Percentiles rank a stretch among this genome's conserved stretches.
Evolutionary conservation across 306 rosid species (phyloP).

Genomic region (Prunus armeniaca): DNA sequence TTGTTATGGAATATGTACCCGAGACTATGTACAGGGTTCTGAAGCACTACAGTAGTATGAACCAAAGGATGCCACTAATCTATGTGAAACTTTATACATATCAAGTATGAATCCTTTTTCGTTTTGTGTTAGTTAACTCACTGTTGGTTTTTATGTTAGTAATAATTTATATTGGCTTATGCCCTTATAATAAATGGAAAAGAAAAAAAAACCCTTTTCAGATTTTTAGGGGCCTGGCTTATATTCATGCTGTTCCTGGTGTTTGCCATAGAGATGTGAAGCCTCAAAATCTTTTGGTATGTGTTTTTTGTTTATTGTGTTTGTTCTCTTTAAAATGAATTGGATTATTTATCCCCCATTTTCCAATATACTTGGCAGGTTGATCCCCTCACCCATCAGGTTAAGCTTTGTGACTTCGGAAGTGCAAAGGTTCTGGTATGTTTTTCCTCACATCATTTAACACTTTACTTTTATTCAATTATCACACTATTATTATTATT

Average conservation of each 20-base stretch:
- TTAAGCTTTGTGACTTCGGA: slow-evolving; percentile 93
- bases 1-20: slow-evolving; percentile 93
- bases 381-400: slow-evolving; percentile 91
- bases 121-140: slow-evolving; percentile 1
- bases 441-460: slow-evolving; percentile 4
- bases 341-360: slow-evolving; percentile 13
- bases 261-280: slow-evolving; percentile 94
- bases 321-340: not conserved
- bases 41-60: slow-evolving; percentile 71
- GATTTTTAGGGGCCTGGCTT: slow-evolving; percentile 92
- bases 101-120: slow-evolving; percentile 53
- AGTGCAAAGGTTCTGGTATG: slow-evolving; percentile 94
- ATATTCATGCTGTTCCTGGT: slow-evolving; percentile 86
- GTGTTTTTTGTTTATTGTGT: slow-evolving; percentile 22
- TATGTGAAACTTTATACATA: slow-evolving; percentile 89
- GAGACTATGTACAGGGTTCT: slow-evolving; percentile 83
- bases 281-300: slow-evolving; percentile 91
- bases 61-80: slow-evolving; percentile 91
- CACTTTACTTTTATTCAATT: slow-evolving; percentile 3
- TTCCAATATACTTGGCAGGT: slow-evolving; percentile 43
- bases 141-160: not conserved
- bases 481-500: not conserved
- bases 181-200: slow-evolving; percentile 16
- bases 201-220: slow-evolving; percentile 26
- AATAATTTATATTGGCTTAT: not conserved